A percentile compares a stretch with the other conserved stretches of the same genome.
These are phyloP conservation scores for Penicillium sp. DNA, from an alignment of 2,329 filamentous ascomycete genomes.

Conservation along the genomic window DNA sequence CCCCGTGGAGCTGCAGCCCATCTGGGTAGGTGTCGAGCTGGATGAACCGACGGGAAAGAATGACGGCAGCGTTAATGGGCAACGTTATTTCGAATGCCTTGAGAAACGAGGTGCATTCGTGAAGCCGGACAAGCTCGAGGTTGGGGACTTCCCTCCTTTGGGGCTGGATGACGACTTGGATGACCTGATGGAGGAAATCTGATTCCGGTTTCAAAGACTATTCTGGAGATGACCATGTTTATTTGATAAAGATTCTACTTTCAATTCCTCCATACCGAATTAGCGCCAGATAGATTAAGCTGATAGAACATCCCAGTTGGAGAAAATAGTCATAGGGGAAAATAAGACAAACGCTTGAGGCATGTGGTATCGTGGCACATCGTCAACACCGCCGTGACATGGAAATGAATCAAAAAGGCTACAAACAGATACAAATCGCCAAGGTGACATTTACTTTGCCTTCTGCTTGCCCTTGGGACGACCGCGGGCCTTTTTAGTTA, in stretches of 20 bases:
- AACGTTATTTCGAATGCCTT: slow-evolving; percentile 57
- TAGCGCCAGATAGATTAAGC: slow-evolving; percentile 9
- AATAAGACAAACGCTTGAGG: slow-evolving; percentile 18
- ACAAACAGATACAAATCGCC: neutral
- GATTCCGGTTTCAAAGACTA: slow-evolving; percentile 6
- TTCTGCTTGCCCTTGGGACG: slow-evolving; percentile 4
- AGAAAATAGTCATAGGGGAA: neutral
- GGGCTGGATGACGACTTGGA: slow-evolving; percentile 54
- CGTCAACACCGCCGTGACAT: slow-evolving; percentile 13
- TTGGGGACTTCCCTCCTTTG: slow-evolving; percentile 58
- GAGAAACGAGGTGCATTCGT: slow-evolving; percentile 60
- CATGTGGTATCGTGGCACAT: slow-evolving; percentile 22
- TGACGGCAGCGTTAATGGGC: slow-evolving; percentile 54
- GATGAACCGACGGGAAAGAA: slow-evolving; percentile 68
- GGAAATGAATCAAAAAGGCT: slow-evolving; percentile 1
- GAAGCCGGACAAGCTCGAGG: slow-evolving; percentile 61
- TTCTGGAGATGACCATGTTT: neutral
- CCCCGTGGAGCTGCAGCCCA: slow-evolving; percentile 27
- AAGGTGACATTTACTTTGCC: neutral
- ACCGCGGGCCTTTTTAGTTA: neutral
- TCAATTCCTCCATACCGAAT: slow-evolving; percentile 7
- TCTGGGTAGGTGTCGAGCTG: slow-evolving; percentile 60
- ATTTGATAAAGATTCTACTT: slow-evolving; percentile 2
- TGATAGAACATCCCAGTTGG: neutral
- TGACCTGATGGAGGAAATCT: slow-evolving; percentile 57